A percentile compares a stretch with the other conserved stretches of the same genome.
These are phyloP conservation scores for Petunia secreta DNA, from an alignment of 257 asterid genomes.

Conservation along the genomic window DNA sequence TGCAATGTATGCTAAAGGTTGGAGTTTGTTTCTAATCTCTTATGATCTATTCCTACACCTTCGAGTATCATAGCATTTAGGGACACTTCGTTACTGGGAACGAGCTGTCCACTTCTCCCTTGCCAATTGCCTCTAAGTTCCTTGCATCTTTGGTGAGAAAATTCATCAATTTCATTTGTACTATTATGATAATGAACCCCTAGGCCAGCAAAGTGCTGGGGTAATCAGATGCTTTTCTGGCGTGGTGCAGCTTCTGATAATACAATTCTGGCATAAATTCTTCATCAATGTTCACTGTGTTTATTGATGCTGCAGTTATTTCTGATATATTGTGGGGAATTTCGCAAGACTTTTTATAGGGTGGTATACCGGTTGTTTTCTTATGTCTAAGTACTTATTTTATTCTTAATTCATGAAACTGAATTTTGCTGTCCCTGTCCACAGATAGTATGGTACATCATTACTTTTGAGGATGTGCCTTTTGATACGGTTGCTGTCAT, in stretches of 20 bases:
- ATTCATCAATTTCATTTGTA: not conserved
- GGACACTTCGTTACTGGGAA: not conserved
- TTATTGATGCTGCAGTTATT: not conserved
- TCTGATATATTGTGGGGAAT: not conserved
- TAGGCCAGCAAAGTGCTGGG: not conserved
- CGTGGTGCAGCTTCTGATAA: not conserved
- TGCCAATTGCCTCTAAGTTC: not conserved
- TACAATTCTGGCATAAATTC: not conserved
- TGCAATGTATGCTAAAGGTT: conserved; percentile 95
- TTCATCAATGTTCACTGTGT: not conserved
- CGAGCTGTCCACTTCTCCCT: not conserved
- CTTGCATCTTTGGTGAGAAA: not conserved
- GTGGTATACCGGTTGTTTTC: not conserved
- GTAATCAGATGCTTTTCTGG: conserved; percentile 3
- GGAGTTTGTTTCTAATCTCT: not conserved
- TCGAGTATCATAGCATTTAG: not conserved
- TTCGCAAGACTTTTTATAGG: not conserved
- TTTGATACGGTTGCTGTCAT: not conserved
- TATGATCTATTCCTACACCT: not conserved
- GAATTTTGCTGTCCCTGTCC: not conserved
- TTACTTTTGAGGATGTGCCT: conserved; percentile 1
- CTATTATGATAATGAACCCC: not conserved
- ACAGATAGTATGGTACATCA: not conserved
- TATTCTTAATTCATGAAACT: not conserved
- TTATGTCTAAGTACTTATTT: not conserved